Evolutionary conservation across 768 basidiomycete species (phyloP), one percentile per base, ranked within the genome.

Genomic region (Hypsizygus marmoreus): DNA sequence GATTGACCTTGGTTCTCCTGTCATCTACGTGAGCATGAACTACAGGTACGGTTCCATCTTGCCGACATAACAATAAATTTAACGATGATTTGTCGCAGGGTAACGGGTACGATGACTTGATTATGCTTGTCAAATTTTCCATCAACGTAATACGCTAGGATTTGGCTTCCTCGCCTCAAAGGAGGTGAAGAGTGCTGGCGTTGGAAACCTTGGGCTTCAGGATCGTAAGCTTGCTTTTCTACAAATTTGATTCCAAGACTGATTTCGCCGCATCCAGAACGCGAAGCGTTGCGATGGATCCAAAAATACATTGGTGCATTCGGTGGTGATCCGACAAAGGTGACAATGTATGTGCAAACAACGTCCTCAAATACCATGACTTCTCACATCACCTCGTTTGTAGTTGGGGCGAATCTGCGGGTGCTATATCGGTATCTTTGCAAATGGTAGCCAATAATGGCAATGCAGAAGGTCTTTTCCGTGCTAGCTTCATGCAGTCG

Each of bases 261-360:
- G 24, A 7, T 2, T 48, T 22, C 14, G 28, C 4, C 12, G 12
- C 6, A 0, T 29, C n/a, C 61, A 83, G 75, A 79, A 54, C 71
- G 78, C 4, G 62, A 73, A 29, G 81, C 79, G 0, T 56, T 87
- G 22, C 62, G 76, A 53, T 87, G 83, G 84, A 71, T 85, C 3
- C 75, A 82, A 42, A 71, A 77, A 54, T 78, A 86, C 57, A 81
- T 85, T 41, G 54, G 54, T 17, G 67, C 71, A 2, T 87, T 85
- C 44, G 82, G 84, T 4, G 84, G 84, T 9, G 78, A 86, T 60
- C 72, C 74, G 4, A 51, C 54, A 0, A 77, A 74, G 45, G 80
- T 81, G 12, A 77, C 75, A 0, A 68, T 81, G 76, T 78, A 51
- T 14, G 61, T 50, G 11, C n/a, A n/a, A n/a, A n/a, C n/a, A n/a